A percentile compares a stretch with the other conserved stretches of the same genome.
Conservation (phyloP, 2,329 filamentous ascomycete species). For the Helotiales sp. region DNA sequence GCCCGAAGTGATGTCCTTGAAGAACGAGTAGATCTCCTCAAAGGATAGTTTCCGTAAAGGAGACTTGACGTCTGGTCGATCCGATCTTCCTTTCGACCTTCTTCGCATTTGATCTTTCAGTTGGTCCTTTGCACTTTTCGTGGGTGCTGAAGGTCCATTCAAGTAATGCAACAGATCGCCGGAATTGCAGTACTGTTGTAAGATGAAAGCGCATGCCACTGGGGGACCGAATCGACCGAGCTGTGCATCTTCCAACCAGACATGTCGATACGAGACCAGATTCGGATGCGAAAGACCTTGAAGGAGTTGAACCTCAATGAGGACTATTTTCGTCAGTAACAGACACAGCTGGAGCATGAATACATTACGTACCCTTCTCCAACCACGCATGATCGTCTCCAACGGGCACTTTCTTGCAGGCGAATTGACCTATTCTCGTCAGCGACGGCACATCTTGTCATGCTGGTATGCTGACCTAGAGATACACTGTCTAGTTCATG, state of each 20-base stretch:
- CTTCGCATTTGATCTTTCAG: conserved; percentile 86
- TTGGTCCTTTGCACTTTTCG: conserved; percentile 71
- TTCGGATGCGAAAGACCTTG: conserved; percentile 93
- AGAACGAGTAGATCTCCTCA: conserved; percentile 95
- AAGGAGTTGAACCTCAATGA: conserved; percentile 89
- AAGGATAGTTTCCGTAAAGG: conserved; percentile 54
- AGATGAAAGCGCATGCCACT: conserved; percentile 92
- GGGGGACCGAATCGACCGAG: conserved; percentile 85
- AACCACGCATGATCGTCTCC: conserved; percentile 94
- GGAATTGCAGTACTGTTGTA: conserved; percentile 96
- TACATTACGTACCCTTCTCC: conserved; percentile 59
- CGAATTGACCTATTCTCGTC: conserved; percentile 64
- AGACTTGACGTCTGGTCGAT: conserved; percentile 45
- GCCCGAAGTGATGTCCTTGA: conserved; percentile 91
- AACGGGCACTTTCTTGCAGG: conserved; percentile 95
- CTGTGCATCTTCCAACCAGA: conserved; percentile 90
- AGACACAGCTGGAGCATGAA: not conserved
- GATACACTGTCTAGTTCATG: conserved; percentile 89
- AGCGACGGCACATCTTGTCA: conserved; percentile 7
- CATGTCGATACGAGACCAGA: conserved; percentile 92
- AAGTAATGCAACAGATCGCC: conserved; percentile 90
- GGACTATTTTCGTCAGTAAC: conserved; percentile 46
- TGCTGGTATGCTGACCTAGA: conserved; percentile 48
- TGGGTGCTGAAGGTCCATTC: conserved; percentile 63
- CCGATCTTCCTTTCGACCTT: conserved; percentile 74